Conservation (phyloP, 169 alveolate genomes). For the Plasmodium vinckei region DNA sequence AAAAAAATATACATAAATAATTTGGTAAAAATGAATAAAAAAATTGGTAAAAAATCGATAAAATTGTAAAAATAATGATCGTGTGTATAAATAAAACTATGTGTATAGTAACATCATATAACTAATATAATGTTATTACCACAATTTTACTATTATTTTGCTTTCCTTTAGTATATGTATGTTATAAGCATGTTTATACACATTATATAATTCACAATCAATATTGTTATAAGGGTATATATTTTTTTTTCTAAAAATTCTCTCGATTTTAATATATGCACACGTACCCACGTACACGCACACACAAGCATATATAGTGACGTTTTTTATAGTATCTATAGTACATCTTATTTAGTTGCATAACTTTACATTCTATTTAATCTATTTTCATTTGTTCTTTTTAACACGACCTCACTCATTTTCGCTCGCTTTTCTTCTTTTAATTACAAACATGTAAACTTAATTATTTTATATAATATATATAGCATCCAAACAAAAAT, state of each 20-base stretch:
- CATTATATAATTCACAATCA: background rate
- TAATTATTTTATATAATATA: background rate
- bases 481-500: no score
- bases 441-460: constrained; percentile 24
- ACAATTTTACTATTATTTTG: background rate
- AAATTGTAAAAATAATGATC: background rate
- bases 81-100: background rate
- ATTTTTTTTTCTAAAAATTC: background rate
- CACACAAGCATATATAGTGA: background rate
- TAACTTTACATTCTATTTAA: background rate
- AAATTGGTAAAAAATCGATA: background rate
- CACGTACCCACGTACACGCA: background rate
- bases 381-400: background rate
- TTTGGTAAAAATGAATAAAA: background rate
- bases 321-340: no score
- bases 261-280: background rate
- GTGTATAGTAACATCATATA: background rate
- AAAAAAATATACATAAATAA: constrained; percentile 11
- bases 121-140: background rate
- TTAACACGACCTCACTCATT: no score
- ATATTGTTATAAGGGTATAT: background rate
- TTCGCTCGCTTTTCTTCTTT: background rate
- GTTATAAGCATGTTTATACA: background rate
- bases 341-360: no score
- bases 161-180: background rate